Conservation (phyloP, 352 stramenopile species). For the Globisporangium carolinianum region DNA sequence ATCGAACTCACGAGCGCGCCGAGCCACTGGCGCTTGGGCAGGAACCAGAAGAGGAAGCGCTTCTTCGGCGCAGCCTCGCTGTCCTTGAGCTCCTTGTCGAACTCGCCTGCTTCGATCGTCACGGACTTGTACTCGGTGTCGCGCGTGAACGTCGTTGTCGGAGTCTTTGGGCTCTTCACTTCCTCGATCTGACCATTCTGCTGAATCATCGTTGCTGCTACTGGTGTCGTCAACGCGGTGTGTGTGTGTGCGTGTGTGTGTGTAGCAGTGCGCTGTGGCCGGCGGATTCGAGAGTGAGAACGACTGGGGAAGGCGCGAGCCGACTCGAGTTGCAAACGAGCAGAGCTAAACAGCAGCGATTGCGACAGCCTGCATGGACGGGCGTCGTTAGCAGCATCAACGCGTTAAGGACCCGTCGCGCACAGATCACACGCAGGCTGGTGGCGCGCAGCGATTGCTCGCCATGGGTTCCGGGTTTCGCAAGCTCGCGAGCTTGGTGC, state of each 20-base stretch:
- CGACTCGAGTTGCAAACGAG: background rate
- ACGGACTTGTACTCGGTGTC: conserved; percentile 19
- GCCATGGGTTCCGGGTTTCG: background rate
- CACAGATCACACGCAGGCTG: no score
- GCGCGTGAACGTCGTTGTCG: conserved; percentile 3
- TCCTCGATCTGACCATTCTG: background rate
- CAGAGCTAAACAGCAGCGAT: no score
- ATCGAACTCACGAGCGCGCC: conserved; percentile 24
- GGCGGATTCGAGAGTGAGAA: conserved; percentile 1
- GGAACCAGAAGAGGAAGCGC: conserved; percentile 44
- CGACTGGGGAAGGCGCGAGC: background rate
- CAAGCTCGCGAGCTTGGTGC: background rate
- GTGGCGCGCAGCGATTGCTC: background rate
- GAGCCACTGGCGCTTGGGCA: conserved; percentile 48
- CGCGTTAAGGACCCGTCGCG: background rate
- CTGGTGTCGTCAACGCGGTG: background rate
- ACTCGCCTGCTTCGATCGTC: conserved; percentile 15
- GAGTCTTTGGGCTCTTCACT: background rate
- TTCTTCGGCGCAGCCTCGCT: conserved; percentile 6
- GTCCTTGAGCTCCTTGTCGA: conserved; percentile 31
- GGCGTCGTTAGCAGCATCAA: background rate
- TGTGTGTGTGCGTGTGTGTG: background rate
- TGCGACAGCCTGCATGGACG: no score
- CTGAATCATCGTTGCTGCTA: background rate
- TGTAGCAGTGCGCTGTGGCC: background rate